Percentiles rank a stretch among this genome's conserved stretches.
Conservation (phyloP, 495 filamentous ascomycete species). For the Penicillium salamii region DNA sequence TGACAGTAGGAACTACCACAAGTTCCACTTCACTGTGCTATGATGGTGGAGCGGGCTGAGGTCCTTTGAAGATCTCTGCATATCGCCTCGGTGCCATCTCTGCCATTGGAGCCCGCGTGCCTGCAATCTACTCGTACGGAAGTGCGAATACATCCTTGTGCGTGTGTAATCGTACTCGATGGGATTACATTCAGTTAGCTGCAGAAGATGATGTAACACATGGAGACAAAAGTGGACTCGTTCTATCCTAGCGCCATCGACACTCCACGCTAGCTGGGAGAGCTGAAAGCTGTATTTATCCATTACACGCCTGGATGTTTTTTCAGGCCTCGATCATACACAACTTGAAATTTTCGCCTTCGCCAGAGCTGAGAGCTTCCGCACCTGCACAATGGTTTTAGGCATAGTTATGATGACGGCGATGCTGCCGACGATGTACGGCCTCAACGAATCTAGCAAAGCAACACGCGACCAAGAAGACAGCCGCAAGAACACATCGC, state of each 20-base stretch:
- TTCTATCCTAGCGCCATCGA: slow-evolving; percentile 2
- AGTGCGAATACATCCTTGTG: too few species aligned
- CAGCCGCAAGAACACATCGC: slow-evolving; percentile 13
- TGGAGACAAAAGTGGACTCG: slow-evolving; percentile 7
- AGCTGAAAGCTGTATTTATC: slow-evolving; percentile 16
- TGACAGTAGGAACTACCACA: background rate
- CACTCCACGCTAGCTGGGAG: background rate
- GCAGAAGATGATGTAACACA: slow-evolving; percentile 18
- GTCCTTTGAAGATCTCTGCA: slow-evolving; percentile 9
- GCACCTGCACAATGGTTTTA: slow-evolving; percentile 19
- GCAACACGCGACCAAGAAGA: slow-evolving; percentile 22
- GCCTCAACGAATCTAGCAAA: slow-evolving; percentile 26
- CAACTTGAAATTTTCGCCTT: background rate
- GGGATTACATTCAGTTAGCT: slow-evolving; percentile 8
- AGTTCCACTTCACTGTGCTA: background rate
- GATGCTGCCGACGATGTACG: slow-evolving; percentile 32
- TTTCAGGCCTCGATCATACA: background rate
- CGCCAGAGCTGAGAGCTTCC: too few species aligned
- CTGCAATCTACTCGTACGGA: too few species aligned
- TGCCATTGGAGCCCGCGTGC: too few species aligned
- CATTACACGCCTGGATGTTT: slow-evolving; percentile 6
- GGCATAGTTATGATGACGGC: slow-evolving; percentile 29
- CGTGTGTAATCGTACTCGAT: too few species aligned
- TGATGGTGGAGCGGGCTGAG: background rate
- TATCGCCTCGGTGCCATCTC: slow-evolving; percentile 1